These are phyloP conservation scores for Venturia aucupariae DNA, from an alignment of 2,329 filamentous ascomycete species.

Conservation along the genomic window DNA sequence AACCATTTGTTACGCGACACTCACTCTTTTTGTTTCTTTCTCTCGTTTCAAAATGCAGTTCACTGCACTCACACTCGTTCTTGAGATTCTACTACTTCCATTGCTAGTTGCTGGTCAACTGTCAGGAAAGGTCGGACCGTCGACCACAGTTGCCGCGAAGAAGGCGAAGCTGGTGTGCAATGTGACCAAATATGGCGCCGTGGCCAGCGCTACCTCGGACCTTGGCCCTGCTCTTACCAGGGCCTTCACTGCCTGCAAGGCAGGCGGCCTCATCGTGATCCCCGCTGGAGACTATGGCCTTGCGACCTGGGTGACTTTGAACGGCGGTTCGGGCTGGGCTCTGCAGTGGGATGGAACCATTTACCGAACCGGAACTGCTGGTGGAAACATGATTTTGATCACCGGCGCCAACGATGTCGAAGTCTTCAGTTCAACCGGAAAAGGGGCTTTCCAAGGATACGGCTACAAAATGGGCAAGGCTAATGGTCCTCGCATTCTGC, in stretches of 20 bases:
- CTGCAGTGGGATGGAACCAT: slow-evolving; percentile 46
- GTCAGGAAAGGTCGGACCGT: slow-evolving; percentile 26
- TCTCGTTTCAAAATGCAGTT: slow-evolving; percentile 6
- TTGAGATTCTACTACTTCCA: slow-evolving; percentile 9
- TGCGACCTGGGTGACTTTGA: slow-evolving; percentile 40
- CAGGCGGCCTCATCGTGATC: slow-evolving; percentile 42
- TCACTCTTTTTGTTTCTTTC: background rate
- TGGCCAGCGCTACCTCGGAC: slow-evolving; percentile 43
- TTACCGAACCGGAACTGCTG: slow-evolving; percentile 40
- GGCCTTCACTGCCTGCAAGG: slow-evolving; percentile 43
- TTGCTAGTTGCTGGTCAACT: slow-evolving; percentile 20
- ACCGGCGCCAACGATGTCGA: slow-evolving; percentile 44
- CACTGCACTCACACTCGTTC: slow-evolving; percentile 1
- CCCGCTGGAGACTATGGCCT: slow-evolving; percentile 43
- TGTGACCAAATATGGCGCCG: slow-evolving; percentile 44
- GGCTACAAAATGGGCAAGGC: slow-evolving; percentile 39
- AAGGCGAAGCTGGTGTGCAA: slow-evolving; percentile 42
- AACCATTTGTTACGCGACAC: background rate
- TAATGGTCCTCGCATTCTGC: slow-evolving; percentile 36
- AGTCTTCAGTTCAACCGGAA: slow-evolving; percentile 43
- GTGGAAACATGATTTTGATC: slow-evolving; percentile 46
- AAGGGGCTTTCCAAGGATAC: slow-evolving; percentile 44
- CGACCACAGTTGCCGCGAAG: slow-evolving; percentile 30
- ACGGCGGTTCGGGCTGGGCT: slow-evolving; percentile 39
- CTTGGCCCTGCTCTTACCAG: slow-evolving; percentile 39